Evolutionary conservation across 192 early-diverging fungal species (phyloP).

Genomic region (Podila horticola): DNA sequence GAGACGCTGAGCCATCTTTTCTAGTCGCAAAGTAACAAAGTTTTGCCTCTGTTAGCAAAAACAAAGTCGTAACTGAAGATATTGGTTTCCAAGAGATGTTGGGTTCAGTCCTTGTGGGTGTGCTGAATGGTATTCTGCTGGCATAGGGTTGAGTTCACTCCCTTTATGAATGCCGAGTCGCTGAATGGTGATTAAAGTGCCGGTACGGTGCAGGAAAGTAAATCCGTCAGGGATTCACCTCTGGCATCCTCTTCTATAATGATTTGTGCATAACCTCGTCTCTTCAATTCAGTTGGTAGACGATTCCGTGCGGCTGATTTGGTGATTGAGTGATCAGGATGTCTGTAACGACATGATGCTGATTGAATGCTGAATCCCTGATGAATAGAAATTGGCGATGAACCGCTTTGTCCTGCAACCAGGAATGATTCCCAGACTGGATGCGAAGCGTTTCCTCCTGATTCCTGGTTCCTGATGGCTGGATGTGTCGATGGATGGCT

Average conservation of each 20-base stretch:
- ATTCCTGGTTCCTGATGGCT: not conserved
- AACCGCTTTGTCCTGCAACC: not conserved
- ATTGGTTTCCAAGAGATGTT: constrained; percentile 56
- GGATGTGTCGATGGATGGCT: not conserved
- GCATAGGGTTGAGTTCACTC: too few species aligned
- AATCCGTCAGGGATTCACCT: too few species aligned
- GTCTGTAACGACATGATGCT: constrained; percentile 2
- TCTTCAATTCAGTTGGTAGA: constrained; percentile 18
- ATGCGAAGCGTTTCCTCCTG: not conserved
- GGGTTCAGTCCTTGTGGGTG: too few species aligned
- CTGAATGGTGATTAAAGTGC: too few species aligned
- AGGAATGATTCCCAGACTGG: not conserved
- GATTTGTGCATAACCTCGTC: too few species aligned
- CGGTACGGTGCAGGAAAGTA: too few species aligned
- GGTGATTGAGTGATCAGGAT: constrained; percentile 4
- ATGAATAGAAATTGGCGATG: not conserved
- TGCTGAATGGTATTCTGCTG: too few species aligned
- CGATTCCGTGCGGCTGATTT: constrained; percentile 61
- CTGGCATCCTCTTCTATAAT: too few species aligned
- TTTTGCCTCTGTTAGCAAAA: constrained; percentile 4
- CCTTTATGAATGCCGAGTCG: too few species aligned
- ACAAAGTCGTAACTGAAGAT: constrained; percentile 74
- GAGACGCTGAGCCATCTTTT: constrained; percentile 90
- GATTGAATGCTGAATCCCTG: not conserved
- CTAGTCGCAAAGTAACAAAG: constrained; percentile 55